A percentile compares a stretch with the other conserved stretches of the same genome.
phyloP scores from a whole-genome alignment of 148 eudicot genomes.

The Bassia scoparia region DNA sequence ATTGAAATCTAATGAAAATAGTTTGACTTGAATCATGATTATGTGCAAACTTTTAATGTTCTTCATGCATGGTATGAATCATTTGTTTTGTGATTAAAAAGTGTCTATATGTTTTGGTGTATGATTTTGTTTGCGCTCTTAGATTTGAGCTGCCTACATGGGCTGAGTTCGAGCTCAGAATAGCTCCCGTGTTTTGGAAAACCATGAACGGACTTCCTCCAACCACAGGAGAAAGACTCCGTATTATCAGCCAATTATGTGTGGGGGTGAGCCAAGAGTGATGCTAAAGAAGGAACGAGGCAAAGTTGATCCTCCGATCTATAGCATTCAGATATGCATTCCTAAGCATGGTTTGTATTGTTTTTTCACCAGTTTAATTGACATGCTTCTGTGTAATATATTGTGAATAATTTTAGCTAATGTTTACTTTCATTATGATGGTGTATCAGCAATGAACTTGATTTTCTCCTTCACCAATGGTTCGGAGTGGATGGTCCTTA shows the following conservation, averaged over 20 bases:
- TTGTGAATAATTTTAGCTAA: background rate
- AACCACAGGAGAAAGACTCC: constrained; percentile 67
- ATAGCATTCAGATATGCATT: constrained; percentile 74
- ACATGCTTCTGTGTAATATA: background rate
- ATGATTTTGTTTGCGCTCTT: background rate
- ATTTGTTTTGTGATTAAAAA: no score
- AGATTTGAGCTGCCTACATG: constrained; percentile 77
- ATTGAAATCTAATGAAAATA: no score
- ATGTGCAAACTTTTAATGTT: no score
- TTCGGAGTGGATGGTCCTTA: constrained; percentile 85
- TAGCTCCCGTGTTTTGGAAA: constrained; percentile 89
- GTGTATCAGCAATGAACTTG: constrained; percentile 61
- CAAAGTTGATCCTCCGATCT: constrained; percentile 73
- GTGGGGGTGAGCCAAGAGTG: constrained; percentile 90
- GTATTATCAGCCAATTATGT: constrained; percentile 93
- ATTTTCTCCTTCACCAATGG: constrained; percentile 94
- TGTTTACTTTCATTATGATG: background rate
- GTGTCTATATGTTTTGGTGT: no score
- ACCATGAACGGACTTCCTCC: constrained; percentile 95
- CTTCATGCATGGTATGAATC: no score
- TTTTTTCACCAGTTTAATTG: background rate
- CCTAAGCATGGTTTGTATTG: constrained; percentile 79
- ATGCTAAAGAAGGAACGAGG: constrained; percentile 84
- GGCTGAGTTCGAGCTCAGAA: constrained; percentile 87
- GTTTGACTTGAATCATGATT: no score